Base-by-base conservation (phyloP, 805 yeast species). In the Kluyveromyces aestuarii region DNA sequence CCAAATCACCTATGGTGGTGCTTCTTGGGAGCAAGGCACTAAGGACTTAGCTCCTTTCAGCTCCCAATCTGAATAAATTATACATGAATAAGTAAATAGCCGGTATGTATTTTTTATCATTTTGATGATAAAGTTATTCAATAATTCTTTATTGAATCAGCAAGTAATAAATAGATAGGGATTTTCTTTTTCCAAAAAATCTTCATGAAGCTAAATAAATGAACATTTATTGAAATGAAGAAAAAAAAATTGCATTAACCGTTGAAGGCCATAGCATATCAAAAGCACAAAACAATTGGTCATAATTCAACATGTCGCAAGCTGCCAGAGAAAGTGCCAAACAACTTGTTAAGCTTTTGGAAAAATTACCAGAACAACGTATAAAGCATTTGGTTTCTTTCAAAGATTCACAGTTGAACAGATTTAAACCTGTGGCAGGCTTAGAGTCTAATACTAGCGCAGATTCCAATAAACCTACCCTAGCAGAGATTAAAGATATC, bases 21-120 rank as follows among this genome's bases (percentile, higher is more conserved):
- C 68, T 45, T 59, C 87, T 17, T 91, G 99, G 99, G 79, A 74
- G 40, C 87, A 87, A 66, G 96, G 95, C 59, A 89, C 96, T 48
- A 71, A 79, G 57, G 64, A 73, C 48, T 77, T 91, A 58, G 72
- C 76, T 40, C 82, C 82, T 41, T 91, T 91, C 63, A 95, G 83
- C 64, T 64, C 84, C 48, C 87, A 82, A 72, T 69, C 73, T 44
- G 82, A 76, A 45, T 48, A 49, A 33, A n/a, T 18, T n/a, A 18
- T 30, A 30, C 35, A 30, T 30, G 14, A 11, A 10, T 30, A 30
- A 30, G 35, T 30, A 30, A 30, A 30, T 30, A 30, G 35, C 8
- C 14, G 14, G 25, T 33, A 44, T 35, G 38, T 35, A 37, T 19
- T 30, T 30, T 30, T 30, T 30, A 30, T 11, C 35, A 30, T 11